phyloP scores from a whole-genome alignment of 2,329 filamentous ascomycete species.

The Colletotrichum scovillei region DNA sequence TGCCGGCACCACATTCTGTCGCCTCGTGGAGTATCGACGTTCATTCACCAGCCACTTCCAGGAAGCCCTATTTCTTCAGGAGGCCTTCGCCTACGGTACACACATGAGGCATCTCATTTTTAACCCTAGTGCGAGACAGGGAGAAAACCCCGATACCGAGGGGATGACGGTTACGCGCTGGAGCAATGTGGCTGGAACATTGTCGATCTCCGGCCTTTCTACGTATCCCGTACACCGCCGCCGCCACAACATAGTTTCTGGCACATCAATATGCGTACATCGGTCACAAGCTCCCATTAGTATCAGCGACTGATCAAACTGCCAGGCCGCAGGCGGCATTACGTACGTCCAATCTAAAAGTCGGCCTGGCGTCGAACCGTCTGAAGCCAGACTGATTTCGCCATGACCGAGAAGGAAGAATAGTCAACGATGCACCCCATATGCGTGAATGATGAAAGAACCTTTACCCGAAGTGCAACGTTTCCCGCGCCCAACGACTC shows the following conservation, averaged over 20 bases:
- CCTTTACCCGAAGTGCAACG: slow-evolving; percentile 22
- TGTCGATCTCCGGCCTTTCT: background rate
- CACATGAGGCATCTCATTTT: background rate
- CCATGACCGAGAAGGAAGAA: background rate
- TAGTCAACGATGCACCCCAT: slow-evolving; percentile 1
- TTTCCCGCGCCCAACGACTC: slow-evolving; percentile 23
- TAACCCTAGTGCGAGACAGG: background rate
- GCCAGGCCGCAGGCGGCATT: slow-evolving; percentile 14
- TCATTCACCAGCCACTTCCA: slow-evolving; percentile 5
- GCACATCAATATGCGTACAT: background rate
- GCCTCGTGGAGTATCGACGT: background rate
- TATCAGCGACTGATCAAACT: slow-evolving; percentile 17
- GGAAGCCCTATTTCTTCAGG: background rate
- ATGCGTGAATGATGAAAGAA: slow-evolving; percentile 1
- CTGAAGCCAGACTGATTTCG: background rate
- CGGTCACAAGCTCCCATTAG: slow-evolving; percentile 17
- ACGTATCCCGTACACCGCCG: background rate
- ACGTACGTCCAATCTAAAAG: slow-evolving; percentile 26
- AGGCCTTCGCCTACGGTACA: background rate
- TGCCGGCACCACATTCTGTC: slow-evolving; percentile 11
- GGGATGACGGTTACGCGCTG: background rate
- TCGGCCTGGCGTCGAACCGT: slow-evolving; percentile 18
- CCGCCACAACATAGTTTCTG: background rate
- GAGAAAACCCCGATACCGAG: background rate
- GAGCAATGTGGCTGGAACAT: background rate